These are phyloP conservation scores for Pistacia vera DNA, from an alignment of 345 rosid genomes.

Conservation along the genomic window DNA sequence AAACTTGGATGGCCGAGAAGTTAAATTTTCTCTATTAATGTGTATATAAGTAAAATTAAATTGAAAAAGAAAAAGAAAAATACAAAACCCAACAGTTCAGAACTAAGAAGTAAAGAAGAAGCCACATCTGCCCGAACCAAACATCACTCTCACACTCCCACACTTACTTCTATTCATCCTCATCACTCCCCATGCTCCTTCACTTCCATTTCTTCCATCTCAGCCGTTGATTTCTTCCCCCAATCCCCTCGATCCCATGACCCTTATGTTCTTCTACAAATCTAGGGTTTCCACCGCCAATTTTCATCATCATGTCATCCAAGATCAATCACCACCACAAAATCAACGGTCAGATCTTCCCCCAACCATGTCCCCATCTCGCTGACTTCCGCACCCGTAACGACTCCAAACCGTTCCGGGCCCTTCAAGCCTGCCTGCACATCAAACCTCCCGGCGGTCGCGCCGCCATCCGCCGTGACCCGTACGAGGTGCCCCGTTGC, in stretches of 20 bases:
- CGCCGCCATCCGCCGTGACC: slow-evolving; percentile 51
- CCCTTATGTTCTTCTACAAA: slow-evolving; percentile 37
- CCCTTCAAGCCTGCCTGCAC: slow-evolving; percentile 59
- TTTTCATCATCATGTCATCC: slow-evolving; percentile 43
- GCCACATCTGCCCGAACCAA: neutral
- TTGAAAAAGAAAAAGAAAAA: too few relatives aligned
- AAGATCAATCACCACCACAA: slow-evolving; percentile 30
- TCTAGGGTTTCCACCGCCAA: slow-evolving; percentile 40
- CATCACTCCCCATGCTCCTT: slow-evolving; percentile 21
- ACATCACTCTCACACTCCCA: neutral
- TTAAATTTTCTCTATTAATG: too few relatives aligned
- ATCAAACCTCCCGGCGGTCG: slow-evolving; percentile 59
- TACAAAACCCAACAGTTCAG: too few relatives aligned
- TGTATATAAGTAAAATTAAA: too few relatives aligned
- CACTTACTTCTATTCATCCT: neutral
- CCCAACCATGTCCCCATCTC: slow-evolving; percentile 57
- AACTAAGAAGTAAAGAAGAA: neutral
- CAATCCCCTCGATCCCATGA: slow-evolving; percentile 18
- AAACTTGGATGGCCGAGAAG: too few relatives aligned
- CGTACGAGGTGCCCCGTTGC: slow-evolving; percentile 60
- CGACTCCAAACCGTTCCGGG: slow-evolving; percentile 55
- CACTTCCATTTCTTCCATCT: slow-evolving; percentile 27
- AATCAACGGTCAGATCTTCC: slow-evolving; percentile 33
- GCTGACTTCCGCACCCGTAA: slow-evolving; percentile 49
- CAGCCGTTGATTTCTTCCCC: slow-evolving; percentile 44